Evolutionary conservation across 345 rosid species (phyloP).

Genomic region (Populus pruinosa): DNA sequence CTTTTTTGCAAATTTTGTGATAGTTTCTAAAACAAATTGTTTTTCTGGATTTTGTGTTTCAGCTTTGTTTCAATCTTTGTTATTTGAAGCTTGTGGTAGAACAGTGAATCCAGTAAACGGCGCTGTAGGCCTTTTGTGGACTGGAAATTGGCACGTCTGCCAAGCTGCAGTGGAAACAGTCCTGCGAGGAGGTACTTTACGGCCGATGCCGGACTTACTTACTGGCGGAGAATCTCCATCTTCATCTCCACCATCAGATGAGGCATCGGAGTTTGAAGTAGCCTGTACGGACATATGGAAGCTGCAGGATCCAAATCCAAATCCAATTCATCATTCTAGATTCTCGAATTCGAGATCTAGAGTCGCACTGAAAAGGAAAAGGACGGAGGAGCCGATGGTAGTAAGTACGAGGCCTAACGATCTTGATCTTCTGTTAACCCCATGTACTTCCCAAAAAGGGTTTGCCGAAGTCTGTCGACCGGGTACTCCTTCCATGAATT

Average conservation of each 20-base stretch:
- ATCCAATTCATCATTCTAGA: constrained; percentile 36
- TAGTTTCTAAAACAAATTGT: not conserved
- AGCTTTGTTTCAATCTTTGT: constrained; percentile 85
- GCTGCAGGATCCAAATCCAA: constrained; percentile 29
- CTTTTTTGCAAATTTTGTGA: not conserved
- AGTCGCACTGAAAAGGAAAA: constrained; percentile 49
- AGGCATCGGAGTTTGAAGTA: constrained; percentile 58
- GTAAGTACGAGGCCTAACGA: constrained; percentile 37
- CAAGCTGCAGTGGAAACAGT: constrained; percentile 92
- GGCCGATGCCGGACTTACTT: constrained; percentile 62
- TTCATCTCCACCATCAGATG: constrained; percentile 46
- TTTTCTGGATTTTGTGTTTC: not conserved
- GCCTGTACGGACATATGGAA: constrained; percentile 54
- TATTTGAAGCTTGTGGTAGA: constrained; percentile 92
- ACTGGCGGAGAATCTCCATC: constrained; percentile 29
- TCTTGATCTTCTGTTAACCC: constrained; percentile 64
- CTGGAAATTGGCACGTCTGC: constrained; percentile 84
- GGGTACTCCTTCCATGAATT: constrained; percentile 75
- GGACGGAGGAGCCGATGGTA: constrained; percentile 25
- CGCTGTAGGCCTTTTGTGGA: constrained; percentile 88
- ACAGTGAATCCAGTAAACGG: constrained; percentile 97
- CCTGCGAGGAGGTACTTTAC: constrained; percentile 67
- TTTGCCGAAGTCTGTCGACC: constrained; percentile 42
- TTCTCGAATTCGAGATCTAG: constrained; percentile 70
- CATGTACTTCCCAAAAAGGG: constrained; percentile 27